A percentile compares a stretch with the other conserved stretches of the same genome.
Conservation (phyloP, 2,329 filamentous ascomycete genomes). For the Nigrospora osmanthi region DNA sequence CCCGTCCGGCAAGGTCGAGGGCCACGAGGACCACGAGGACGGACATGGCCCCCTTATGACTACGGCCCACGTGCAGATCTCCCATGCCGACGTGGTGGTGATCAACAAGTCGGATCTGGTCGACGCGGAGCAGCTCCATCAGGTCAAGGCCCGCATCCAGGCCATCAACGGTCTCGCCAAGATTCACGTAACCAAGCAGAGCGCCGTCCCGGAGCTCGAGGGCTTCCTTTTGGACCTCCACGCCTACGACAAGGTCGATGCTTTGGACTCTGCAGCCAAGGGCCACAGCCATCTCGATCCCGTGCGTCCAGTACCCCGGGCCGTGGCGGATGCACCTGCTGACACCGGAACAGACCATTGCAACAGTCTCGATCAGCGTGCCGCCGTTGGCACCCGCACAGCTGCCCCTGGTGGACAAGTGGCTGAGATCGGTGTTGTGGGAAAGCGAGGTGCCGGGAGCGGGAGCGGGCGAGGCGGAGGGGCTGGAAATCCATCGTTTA, state of each 20-base stretch:
- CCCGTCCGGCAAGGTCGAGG: slow-evolving; percentile 43
- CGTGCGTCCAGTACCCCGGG: slow-evolving; percentile 35
- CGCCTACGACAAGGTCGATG: slow-evolving; percentile 78
- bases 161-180: slow-evolving; percentile 88
- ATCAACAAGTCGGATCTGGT: slow-evolving; percentile 93
- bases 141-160: slow-evolving; percentile 61
- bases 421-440: slow-evolving; percentile 82
- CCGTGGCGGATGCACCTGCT: slow-evolving; percentile 2
- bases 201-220: slow-evolving; percentile 73
- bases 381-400: slow-evolving; percentile 49
- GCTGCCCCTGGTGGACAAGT: slow-evolving; percentile 62
- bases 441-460: slow-evolving; percentile 54
- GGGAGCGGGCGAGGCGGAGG: slow-evolving; percentile 20
- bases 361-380: slow-evolving; percentile 68
- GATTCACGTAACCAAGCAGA: slow-evolving; percentile 73
- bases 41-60: slow-evolving; percentile 66
- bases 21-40: slow-evolving; percentile 40
- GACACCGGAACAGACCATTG: slow-evolving; percentile 56
- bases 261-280: slow-evolving; percentile 62
- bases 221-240: slow-evolving; percentile 84
- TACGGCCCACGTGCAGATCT: slow-evolving; percentile 92
- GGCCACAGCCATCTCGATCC: slow-evolving; percentile 89
- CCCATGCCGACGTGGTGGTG: slow-evolving; percentile 89
- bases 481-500: slow-evolving; percentile 77
- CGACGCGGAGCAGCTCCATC: slow-evolving; percentile 56